A percentile compares a stretch with the other conserved stretches of the same genome.
These are phyloP conservation scores for Elsinoe necatrix DNA, from an alignment of 2,329 filamentous ascomycete genomes.

Conservation along the genomic window DNA sequence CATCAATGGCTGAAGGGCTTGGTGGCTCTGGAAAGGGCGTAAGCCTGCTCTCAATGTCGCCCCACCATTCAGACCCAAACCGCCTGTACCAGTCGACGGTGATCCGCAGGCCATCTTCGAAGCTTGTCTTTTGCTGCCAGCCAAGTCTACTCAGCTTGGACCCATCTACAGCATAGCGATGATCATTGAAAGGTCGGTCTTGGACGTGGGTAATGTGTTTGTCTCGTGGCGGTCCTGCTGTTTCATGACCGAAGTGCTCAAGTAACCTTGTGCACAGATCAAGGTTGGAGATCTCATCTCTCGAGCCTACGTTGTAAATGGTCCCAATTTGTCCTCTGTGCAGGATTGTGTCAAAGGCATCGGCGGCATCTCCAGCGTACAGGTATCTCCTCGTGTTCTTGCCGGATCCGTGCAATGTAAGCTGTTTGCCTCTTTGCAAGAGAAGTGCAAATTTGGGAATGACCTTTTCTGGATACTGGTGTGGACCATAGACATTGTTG, in stretches of 20 bases:
- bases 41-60: conserved; percentile 59
- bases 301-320: conserved; percentile 74
- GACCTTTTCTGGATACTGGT: conserved; percentile 55
- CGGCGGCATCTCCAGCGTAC: conserved; percentile 69
- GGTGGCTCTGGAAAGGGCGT: conserved; percentile 49
- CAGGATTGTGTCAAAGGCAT: conserved; percentile 76
- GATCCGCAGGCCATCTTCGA: conserved; percentile 53
- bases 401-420: conserved; percentile 69
- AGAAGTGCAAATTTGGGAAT: conserved; percentile 75
- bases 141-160: conserved; percentile 58
- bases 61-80: conserved; percentile 61
- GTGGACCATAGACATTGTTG: conserved; percentile 80
- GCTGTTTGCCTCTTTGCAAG: conserved; percentile 55
- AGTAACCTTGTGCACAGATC: conserved; percentile 59
- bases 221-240: conserved; percentile 43
- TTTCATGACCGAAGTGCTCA: conserved; percentile 50
- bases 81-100: conserved; percentile 63
- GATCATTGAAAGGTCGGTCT: conserved; percentile 72
- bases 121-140: conserved; percentile 59
- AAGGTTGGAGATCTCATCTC: conserved; percentile 68
- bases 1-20: neutral
- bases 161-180: conserved; percentile 63
- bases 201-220: conserved; percentile 66
- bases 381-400: conserved; percentile 67
- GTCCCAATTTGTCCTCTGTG: conserved; percentile 67